phyloP scores from a whole-genome alignment of 2,329 filamentous ascomycete genomes.

The Biscogniauxia sp. region DNA sequence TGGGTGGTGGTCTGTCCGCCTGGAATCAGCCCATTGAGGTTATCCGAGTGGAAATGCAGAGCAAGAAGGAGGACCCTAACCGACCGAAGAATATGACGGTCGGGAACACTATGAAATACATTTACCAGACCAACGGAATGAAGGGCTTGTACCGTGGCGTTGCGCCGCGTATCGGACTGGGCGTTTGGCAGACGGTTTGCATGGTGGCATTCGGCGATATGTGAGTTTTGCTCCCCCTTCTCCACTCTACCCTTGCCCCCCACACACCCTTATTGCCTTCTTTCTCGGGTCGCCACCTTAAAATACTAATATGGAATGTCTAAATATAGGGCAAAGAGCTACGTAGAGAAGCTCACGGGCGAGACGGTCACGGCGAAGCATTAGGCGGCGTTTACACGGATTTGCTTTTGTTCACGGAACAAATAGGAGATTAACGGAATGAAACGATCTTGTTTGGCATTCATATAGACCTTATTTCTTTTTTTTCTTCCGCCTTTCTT shows the following conservation, averaged over 20 bases:
- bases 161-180: conserved; percentile 86
- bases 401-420: conserved; percentile 22
- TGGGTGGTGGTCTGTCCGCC: conserved; percentile 91
- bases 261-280: conserved; percentile 2
- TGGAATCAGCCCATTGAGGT: conserved; percentile 99
- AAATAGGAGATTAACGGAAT: conserved; percentile 7
- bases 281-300: neutral
- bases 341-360: conserved; percentile 65
- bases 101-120: conserved; percentile 79
- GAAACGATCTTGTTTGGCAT: neutral
- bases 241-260: neutral
- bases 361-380: conserved; percentile 66
- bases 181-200: conserved; percentile 99
- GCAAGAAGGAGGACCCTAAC: conserved; percentile 96
- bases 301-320: conserved; percentile 24
- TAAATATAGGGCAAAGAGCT: conserved; percentile 58
- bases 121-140: conserved; percentile 84
- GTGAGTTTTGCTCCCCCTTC: conserved; percentile 55
- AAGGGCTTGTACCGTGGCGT: conserved; percentile 96
- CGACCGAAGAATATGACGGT: conserved; percentile 99
- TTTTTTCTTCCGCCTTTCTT: neutral
- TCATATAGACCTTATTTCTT: conserved; percentile 7
- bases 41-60: conserved; percentile 99
- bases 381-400: conserved; percentile 45
- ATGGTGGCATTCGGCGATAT: conserved; percentile 99